A percentile compares a stretch with the other conserved stretches of the same genome.
Conservation (phyloP, 805 yeast genomes). For the Starmerella kuoi region DNA sequence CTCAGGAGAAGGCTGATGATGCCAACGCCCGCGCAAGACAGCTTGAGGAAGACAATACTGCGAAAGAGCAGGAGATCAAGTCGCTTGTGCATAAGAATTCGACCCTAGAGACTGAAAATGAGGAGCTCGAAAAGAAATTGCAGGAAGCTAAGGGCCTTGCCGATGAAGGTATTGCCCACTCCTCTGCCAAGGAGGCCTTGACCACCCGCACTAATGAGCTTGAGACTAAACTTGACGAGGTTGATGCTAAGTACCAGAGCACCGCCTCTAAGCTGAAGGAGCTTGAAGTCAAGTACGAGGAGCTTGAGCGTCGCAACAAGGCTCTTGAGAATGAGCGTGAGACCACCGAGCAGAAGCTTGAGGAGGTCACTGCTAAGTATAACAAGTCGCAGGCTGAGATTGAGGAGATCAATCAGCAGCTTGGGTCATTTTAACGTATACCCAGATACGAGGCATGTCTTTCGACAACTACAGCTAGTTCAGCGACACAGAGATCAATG, state of each 20-base stretch:
- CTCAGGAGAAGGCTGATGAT: conserved; percentile 96
- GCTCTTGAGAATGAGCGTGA: conserved; percentile 88
- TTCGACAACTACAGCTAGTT: too few relatives aligned
- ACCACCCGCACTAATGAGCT: conserved; percentile 78
- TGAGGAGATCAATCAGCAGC: conserved; percentile 92
- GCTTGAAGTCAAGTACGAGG: conserved; percentile 91
- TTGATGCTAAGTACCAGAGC: conserved; percentile 82
- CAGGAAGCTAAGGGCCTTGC: conserved; percentile 72
- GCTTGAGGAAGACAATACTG: conserved; percentile 81
- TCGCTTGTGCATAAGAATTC: conserved; percentile 86
- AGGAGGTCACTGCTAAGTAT: conserved; percentile 74
- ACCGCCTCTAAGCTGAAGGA: conserved; percentile 90
- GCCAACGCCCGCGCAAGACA: conserved; percentile 66
- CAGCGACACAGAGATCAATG: too few relatives aligned
- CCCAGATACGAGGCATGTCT: conserved; percentile 12
- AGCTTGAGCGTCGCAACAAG: conserved; percentile 83
- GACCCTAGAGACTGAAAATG: conserved; percentile 68
- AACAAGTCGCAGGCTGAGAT: conserved; percentile 78
- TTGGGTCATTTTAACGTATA: conserved; percentile 46
- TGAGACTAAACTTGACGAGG: conserved; percentile 83
- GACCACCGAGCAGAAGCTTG: conserved; percentile 78
- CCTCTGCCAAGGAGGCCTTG: conserved; percentile 80
- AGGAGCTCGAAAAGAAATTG: conserved; percentile 59
- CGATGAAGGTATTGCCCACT: conserved; percentile 79
- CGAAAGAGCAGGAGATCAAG: conserved; percentile 90